Evolutionary conservation across 106 monocot genomes (phyloP).

Genomic region (Gastrodia elata): DNA sequence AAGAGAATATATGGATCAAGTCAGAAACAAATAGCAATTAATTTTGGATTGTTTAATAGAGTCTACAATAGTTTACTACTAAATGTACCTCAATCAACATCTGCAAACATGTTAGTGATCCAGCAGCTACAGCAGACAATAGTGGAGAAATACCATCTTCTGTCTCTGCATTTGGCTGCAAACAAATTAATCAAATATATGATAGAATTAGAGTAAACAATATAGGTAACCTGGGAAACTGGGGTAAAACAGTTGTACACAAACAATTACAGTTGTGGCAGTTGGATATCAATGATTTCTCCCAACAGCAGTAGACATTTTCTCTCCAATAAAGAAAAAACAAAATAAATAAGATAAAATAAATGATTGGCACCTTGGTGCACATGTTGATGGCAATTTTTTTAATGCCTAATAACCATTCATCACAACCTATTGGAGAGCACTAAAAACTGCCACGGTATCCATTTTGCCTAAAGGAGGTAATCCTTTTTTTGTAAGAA

Average conservation of each 20-base stretch:
- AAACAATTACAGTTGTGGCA: background rate
- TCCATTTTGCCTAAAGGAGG: too few relatives aligned
- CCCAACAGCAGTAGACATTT: too few relatives aligned
- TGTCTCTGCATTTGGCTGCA: conserved; percentile 86
- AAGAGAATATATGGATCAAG: background rate
- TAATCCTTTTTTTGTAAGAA: too few relatives aligned
- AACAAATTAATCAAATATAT: conserved; percentile 1
- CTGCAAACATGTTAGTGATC: conserved; percentile 70
- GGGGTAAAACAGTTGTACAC: background rate
- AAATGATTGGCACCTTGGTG: too few relatives aligned
- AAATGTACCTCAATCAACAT: conserved; percentile 62
- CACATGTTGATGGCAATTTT: too few relatives aligned
- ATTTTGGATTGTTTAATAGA: background rate
- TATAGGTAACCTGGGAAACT: background rate
- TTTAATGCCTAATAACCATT: too few relatives aligned
- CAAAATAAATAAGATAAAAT: too few relatives aligned
- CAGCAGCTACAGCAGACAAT: conserved; percentile 89
- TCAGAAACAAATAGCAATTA: background rate
- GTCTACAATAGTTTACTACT: background rate
- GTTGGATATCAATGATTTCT: too few relatives aligned
- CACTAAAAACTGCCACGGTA: too few relatives aligned
- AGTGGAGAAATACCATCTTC: conserved; percentile 80
- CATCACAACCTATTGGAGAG: too few relatives aligned
- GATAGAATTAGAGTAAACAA: background rate
- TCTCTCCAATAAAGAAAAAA: too few relatives aligned